Evolutionary conservation across 768 basidiomycete genomes (phyloP).

Genomic region (Punctularia strigosozonata): DNA sequence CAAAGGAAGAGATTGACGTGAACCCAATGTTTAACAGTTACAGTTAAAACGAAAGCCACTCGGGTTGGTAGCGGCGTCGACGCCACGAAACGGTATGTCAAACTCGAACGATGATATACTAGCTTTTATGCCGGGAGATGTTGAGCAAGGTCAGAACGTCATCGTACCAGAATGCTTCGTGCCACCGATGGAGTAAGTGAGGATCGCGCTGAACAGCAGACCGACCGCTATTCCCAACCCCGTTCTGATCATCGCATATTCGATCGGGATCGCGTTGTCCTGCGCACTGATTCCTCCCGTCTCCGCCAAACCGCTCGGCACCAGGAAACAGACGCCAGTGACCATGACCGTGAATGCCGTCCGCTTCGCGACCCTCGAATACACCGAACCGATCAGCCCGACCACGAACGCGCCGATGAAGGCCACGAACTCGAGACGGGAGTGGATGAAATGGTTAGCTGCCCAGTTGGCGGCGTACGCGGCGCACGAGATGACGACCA

Average conservation of each 20-base stretch:
- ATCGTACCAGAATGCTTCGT: too few species aligned
- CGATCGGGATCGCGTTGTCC: slow-evolving; percentile 74
- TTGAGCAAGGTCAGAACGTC: too few species aligned
- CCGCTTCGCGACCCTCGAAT: slow-evolving; percentile 72
- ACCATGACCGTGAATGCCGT: slow-evolving; percentile 90
- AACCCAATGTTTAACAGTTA: too few species aligned
- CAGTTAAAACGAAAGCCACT: too few species aligned
- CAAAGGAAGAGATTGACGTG: too few species aligned
- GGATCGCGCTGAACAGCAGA: slow-evolving; percentile 76
- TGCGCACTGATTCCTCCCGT: slow-evolving; percentile 77
- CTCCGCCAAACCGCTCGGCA: slow-evolving; percentile 79
- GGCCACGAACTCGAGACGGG: slow-evolving; percentile 74
- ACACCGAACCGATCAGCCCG: slow-evolving; percentile 67
- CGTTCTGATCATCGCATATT: slow-evolving; percentile 82
- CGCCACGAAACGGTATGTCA: too few species aligned
- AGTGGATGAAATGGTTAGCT: slow-evolving; percentile 78
- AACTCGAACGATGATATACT: too few species aligned
- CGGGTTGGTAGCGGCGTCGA: too few species aligned
- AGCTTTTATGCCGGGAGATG: too few species aligned
- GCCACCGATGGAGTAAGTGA: too few species aligned
- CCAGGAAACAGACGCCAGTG: slow-evolving; percentile 76
- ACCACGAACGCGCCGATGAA: slow-evolving; percentile 80
- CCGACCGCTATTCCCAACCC: slow-evolving; percentile 87
- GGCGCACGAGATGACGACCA: slow-evolving; percentile 76
- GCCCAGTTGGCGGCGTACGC: slow-evolving; percentile 72